A percentile compares a stretch with the other conserved stretches of the same genome.
These are phyloP conservation scores for Fusarium chaquense DNA, from an alignment of 2,329 filamentous ascomycete genomes.

Conservation along the genomic window DNA sequence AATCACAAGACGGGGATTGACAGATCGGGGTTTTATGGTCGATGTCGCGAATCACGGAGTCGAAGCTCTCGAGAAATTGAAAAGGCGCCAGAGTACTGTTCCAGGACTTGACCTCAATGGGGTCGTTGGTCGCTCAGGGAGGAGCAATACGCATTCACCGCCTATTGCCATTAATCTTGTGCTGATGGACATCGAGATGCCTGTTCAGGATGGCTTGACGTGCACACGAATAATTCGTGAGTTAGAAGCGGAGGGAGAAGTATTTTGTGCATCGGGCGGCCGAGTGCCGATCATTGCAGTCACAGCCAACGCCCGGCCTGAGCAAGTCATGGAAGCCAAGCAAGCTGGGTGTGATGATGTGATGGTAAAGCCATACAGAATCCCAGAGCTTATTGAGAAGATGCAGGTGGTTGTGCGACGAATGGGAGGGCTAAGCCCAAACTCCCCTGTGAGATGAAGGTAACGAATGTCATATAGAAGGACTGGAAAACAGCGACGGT, in stretches of 20 bases:
- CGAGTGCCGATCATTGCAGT: conserved; percentile 73
- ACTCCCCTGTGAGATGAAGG: conserved; percentile 46
- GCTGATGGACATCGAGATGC: conserved; percentile 84
- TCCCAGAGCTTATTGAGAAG: conserved; percentile 70
- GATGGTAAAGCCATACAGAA: conserved; percentile 78
- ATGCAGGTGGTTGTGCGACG: conserved; percentile 63
- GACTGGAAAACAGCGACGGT: conserved; percentile 38
- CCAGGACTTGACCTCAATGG: conserved; percentile 32
- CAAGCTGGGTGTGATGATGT: conserved; percentile 71
- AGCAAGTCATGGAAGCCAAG: conserved; percentile 67
- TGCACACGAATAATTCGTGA: conserved; percentile 74
- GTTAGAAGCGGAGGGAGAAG: conserved; percentile 66
- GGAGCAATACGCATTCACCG: conserved; percentile 24
- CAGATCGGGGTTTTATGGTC: conserved; percentile 62
- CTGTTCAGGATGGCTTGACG: conserved; percentile 76
- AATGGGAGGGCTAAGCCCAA: conserved; percentile 48
- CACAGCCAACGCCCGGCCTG: conserved; percentile 74
- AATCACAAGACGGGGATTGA: conserved; percentile 64
- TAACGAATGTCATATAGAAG: conserved; percentile 24
- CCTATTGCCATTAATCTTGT: conserved; percentile 67
- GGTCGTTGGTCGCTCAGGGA: conserved; percentile 19
- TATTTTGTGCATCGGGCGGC: conserved; percentile 60
- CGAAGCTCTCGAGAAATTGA: conserved; percentile 65
- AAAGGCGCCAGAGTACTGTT: conserved; percentile 36
- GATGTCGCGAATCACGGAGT: conserved; percentile 68